Base-by-base conservation (phyloP, 352 stramenopile genomes). In the Globisporangium canariense region DNA sequence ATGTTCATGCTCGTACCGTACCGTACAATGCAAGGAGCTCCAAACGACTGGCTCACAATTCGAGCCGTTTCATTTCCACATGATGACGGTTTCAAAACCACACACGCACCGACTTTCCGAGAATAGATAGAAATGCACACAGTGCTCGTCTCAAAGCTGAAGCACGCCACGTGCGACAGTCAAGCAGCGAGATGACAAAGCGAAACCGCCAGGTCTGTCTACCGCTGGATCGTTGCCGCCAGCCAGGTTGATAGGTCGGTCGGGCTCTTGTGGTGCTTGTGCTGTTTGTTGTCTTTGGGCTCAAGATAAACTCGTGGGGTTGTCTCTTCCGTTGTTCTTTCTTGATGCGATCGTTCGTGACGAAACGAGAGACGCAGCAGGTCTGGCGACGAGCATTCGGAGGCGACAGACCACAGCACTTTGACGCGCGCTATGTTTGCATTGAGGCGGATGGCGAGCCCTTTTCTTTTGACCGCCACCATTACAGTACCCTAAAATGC, bases 11-110 rank as follows among this genome's bases (percentile, higher is more conserved):
- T 52, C 20, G 20, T 52, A 53, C 47, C 2, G 47, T 53, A 34
- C 47, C 0, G 10, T 14, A 41, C 4, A 7, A 53, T 36, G 22
- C 47, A 22, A 53, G 22, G 10, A 53, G 47, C 47, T 53, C 47
- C 22, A 53, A 53, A 53, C 47, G 22, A 53, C 47, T 53, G 47
- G 47, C 47, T 53, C 47, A 10, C 22, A 18, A 8, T 53, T n/a
- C 22, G 13, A 34, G 46, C 46, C 20, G 46, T 52, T 52, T 51
- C 9, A 25, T 28, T 2, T 53, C 20, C 40, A n/a, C 11, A 46
- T 8, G 40, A 4, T n/a, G 38, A 43, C 5, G 38, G 38, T 43
- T 13, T 43, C 38, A 11, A 10, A 4, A 2, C 7, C 8, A 11
- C 7, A 43, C 8, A 43, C 10, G 38, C 32, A 36, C 32, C 32